Base-by-base conservation (phyloP, 345 rosid species). In the Acer campestre region DNA sequence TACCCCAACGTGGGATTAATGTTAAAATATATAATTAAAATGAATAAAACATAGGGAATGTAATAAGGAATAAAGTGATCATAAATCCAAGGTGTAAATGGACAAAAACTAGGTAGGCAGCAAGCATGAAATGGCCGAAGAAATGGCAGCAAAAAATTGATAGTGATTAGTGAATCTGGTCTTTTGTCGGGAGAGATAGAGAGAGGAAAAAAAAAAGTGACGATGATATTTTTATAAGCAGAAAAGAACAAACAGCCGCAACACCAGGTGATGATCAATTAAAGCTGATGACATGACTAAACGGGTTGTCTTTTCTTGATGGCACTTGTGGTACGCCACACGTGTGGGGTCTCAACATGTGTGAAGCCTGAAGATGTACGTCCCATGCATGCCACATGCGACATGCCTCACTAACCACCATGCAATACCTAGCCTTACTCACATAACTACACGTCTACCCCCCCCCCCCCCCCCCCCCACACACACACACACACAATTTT, bases 291-390 rank as follows among this genome's bases (percentile, higher is more conserved):
- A 35, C 38, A 35, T 4, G 46, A 42, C 55, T 11, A 14, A 10
- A 12, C 40, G 40, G 12, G 65, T 65, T 75, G 79, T 58, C 79
- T 72, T 61, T 51, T 48, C 51, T 71, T 38, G 40, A 59, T 66
- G 79, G 74, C 82, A 66, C 66, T 48, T 46, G 70, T n/a, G 64
- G 44, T 31, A 61, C 29, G 6, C 13, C 31, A 31, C 25, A n/a
- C 56, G 58, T 72, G 55, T 23, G 81, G 78, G 67, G 46, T 77
- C 77, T 61, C 18, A 25, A 25, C 10, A 49, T 25, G 3, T n/a
- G 16, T 35, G 38, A 35, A 35, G 38, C 0, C 38, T 35, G 38
- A 35, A 35, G 38, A 35, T 35, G 38, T 35, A 35, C 38, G 38
- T 35, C 38, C 1, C 38, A 35, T 4, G 5, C 38, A 35, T 35